A percentile compares a stretch with the other conserved stretches of the same genome.
These are phyloP conservation scores for Coccinonectria pachysandricola DNA, from an alignment of 2,329 filamentous ascomycete species.

Conservation along the genomic window DNA sequence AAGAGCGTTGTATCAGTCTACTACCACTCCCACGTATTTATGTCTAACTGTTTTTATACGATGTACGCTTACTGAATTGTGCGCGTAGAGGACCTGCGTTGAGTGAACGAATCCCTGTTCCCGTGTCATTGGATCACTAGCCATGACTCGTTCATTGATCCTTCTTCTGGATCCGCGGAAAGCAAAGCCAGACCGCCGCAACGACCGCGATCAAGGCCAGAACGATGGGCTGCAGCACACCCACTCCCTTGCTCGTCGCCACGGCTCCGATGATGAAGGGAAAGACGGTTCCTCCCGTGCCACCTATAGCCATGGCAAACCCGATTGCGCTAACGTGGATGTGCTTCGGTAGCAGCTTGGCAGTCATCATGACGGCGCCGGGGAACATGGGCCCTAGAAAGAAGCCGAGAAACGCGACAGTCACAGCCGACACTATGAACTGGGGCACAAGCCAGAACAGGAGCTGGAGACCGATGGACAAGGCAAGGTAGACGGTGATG, in stretches of 20 bases:
- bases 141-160: too few species aligned
- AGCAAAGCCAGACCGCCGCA: constrained; percentile 24
- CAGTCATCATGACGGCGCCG: constrained; percentile 57
- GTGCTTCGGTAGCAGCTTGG: constrained; percentile 58
- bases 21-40: too few species aligned
- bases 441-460: constrained; percentile 48
- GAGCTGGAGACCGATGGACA: constrained; percentile 52
- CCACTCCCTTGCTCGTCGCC: constrained; percentile 38
- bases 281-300: constrained; percentile 54
- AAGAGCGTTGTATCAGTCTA: too few species aligned
- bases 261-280: constrained; percentile 54
- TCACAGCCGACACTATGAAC: constrained; percentile 48
- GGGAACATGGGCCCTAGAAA: constrained; percentile 68
- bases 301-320: constrained; percentile 63
- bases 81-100: too few species aligned
- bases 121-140: too few species aligned
- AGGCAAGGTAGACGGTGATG: constrained; percentile 48
- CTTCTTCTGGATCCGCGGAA: constrained; percentile 25
- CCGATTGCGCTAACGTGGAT: constrained; percentile 65
- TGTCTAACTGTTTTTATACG: too few species aligned
- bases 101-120: too few species aligned
- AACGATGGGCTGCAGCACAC: constrained; percentile 40
- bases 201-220: constrained; percentile 31
- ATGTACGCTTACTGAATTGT: too few species aligned
- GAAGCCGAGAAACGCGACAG: constrained; percentile 60